phyloP scores from a whole-genome alignment of 2,329 filamentous ascomycete species.

The Neopestalotiopsis sp. region DNA sequence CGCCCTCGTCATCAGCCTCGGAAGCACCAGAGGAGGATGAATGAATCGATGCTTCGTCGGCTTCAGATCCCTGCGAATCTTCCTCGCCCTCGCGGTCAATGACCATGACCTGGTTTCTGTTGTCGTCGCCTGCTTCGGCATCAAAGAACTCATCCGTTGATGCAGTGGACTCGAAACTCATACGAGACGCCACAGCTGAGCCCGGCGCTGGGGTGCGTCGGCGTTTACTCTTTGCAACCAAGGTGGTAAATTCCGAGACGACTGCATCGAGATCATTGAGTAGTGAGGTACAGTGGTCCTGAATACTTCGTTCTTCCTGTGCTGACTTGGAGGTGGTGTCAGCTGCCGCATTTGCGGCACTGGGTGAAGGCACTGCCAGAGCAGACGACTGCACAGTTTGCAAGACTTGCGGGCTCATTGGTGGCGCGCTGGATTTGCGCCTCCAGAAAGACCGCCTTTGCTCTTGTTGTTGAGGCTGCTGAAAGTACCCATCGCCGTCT shows the following conservation, averaged over 20 bases:
- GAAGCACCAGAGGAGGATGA: slow-evolving; percentile 66
- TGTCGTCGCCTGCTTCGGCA: slow-evolving; percentile 70
- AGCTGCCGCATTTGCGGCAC: slow-evolving; percentile 35
- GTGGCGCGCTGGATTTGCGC: slow-evolving; percentile 72
- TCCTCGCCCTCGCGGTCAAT: slow-evolving; percentile 75
- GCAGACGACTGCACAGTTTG: slow-evolving; percentile 45
- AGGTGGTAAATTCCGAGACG: slow-evolving; percentile 77
- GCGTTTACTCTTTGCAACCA: slow-evolving; percentile 81
- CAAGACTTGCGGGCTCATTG: slow-evolving; percentile 45
- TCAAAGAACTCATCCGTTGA: slow-evolving; percentile 94
- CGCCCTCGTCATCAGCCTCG: slow-evolving; percentile 62
- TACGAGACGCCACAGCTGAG: slow-evolving; percentile 51
- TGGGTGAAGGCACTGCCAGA: slow-evolving; percentile 47
- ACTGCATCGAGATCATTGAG: slow-evolving; percentile 84
- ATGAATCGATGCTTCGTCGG: slow-evolving; percentile 56
- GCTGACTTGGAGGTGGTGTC: slow-evolving; percentile 39
- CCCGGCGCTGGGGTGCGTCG: slow-evolving; percentile 65
- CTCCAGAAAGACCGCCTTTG: slow-evolving; percentile 85
- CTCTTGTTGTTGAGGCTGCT: slow-evolving; percentile 48
- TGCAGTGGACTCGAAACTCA: slow-evolving; percentile 80
- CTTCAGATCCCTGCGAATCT: slow-evolving; percentile 62
- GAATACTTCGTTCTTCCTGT: slow-evolving; percentile 68
- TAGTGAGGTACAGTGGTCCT: slow-evolving; percentile 84
- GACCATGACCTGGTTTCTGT: slow-evolving; percentile 70
- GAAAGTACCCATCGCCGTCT: slow-evolving; percentile 62